Percentiles rank a stretch among this genome's conserved stretches.
phyloP scores from a whole-genome alignment of 2,329 filamentous ascomycete species.

The Microsporum audouinii region DNA sequence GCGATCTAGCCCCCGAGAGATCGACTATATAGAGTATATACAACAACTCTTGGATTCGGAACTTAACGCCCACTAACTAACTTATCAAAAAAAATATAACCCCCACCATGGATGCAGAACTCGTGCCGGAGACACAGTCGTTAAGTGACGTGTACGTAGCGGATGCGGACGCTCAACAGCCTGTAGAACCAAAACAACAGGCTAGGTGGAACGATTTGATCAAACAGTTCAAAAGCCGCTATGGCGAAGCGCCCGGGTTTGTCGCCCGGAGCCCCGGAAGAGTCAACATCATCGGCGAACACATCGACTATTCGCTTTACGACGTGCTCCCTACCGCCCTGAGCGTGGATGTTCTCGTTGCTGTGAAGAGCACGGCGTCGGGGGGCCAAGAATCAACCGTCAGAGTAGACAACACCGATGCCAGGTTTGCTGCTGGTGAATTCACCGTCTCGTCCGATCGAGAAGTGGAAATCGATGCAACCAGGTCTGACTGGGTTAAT shows the following conservation, averaged over 20 bases:
- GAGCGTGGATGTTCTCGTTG: constrained; percentile 78
- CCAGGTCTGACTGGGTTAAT: constrained; percentile 87
- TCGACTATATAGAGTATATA: background rate
- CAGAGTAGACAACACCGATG: constrained; percentile 64
- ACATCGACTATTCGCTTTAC: constrained; percentile 98
- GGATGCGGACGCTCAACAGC: constrained; percentile 61
- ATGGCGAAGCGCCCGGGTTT: constrained; percentile 62
- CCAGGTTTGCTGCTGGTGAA: constrained; percentile 63
- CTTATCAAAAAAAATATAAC: background rate
- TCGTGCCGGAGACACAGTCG: constrained; percentile 63
- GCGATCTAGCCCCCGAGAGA: background rate
- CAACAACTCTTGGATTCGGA: background rate
- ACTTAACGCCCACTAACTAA: background rate
- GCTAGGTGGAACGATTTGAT: constrained; percentile 67
- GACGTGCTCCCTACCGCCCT: constrained; percentile 93
- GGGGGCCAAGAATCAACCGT: constrained; percentile 47
- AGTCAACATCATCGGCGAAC: constrained; percentile 97
- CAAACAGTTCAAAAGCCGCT: constrained; percentile 56
- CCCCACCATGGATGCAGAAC: constrained; percentile 28
- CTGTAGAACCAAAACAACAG: constrained; percentile 55
- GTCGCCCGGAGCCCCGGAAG: constrained; percentile 82
- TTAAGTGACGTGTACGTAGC: constrained; percentile 74
- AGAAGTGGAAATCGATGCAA: constrained; percentile 69
- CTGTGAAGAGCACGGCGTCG: constrained; percentile 48
- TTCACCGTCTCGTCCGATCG: constrained; percentile 57